Evolutionary conservation across 2,329 filamentous ascomycete species (phyloP).

Genomic region (Lomentospora prolificans): DNA sequence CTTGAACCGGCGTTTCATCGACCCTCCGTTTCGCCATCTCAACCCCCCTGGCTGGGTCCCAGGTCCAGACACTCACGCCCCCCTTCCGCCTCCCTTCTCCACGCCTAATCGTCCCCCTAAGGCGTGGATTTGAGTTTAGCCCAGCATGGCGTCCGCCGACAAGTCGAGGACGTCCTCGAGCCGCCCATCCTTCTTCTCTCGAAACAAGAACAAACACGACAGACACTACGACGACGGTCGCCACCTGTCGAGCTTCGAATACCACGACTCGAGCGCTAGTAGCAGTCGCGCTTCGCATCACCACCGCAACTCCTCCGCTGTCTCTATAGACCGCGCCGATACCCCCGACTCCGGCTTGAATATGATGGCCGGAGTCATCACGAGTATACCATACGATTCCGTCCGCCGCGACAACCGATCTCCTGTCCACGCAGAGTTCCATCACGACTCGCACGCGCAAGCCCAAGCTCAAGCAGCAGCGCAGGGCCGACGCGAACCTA

Average conservation of each 20-base stretch:
- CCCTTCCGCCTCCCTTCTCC: conserved; percentile 15
- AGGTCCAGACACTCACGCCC: conserved; percentile 13
- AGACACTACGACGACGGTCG: conserved; percentile 55
- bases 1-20: conserved; percentile 9
- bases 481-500: conserved; percentile 58
- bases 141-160: conserved; percentile 54
- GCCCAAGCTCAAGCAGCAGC: conserved; percentile 44
- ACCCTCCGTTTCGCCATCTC: conserved; percentile 7
- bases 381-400: conserved; percentile 78
- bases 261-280: conserved; percentile 50
- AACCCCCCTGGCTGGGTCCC: background rate
- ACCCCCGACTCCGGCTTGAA: conserved; percentile 58
- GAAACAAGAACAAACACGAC: conserved; percentile 69
- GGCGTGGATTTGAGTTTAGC: background rate
- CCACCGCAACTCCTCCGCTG: conserved; percentile 60
- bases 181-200: conserved; percentile 68
- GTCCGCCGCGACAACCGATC: conserved; percentile 55
- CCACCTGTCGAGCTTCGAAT: conserved; percentile 43
- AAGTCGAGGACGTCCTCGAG: conserved; percentile 72
- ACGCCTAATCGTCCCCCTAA: conserved; percentile 6
- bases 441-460: conserved; percentile 38
- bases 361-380: conserved; percentile 72
- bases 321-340: conserved; percentile 59
- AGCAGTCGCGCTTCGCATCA: conserved; percentile 63
- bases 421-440: conserved; percentile 63